Evolutionary conservation across 2,329 filamentous ascomycete genomes (phyloP).

Genomic region (Epichloe aotearoae): DNA sequence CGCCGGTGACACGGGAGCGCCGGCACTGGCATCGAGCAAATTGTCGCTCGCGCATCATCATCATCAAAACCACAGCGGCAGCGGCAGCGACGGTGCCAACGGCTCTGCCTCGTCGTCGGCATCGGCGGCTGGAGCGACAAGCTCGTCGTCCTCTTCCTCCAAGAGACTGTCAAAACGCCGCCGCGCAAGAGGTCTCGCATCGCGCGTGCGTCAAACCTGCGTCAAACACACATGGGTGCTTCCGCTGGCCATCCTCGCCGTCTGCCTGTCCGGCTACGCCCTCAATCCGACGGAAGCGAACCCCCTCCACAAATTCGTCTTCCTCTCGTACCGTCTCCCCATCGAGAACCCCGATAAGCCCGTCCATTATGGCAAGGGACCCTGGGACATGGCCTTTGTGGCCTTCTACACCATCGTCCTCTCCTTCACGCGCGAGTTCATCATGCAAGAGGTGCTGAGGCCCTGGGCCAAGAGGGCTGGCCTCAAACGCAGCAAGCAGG

Average conservation of each 20-base stretch:
- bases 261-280: constrained; percentile 56
- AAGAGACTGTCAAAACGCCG: constrained; percentile 41
- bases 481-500: constrained; percentile 66
- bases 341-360: constrained; percentile 27
- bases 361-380: constrained; percentile 77
- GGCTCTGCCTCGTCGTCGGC: constrained; percentile 3
- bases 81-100: constrained; percentile 9
- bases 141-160: constrained; percentile 13
- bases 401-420: constrained; percentile 80
- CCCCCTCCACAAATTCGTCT: constrained; percentile 67
- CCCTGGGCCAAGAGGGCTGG: constrained; percentile 60
- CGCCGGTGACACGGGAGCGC: constrained; percentile 42
- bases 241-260: constrained; percentile 53
- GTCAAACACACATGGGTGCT: constrained; percentile 48
- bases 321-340: constrained; percentile 74
- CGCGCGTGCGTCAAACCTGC: constrained; percentile 38
- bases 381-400: constrained; percentile 75
- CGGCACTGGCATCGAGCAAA: constrained; percentile 39
- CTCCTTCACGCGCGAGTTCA: constrained; percentile 86
- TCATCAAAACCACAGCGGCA: background rate
- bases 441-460: constrained; percentile 81
- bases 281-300: constrained; percentile 67
- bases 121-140: background rate
- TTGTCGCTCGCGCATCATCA: constrained; percentile 24
- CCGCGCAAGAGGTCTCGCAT: constrained; percentile 36